Evolutionary conservation across 306 rosid genomes (phyloP).

Genomic region (Hippophae rhamnoides): DNA sequence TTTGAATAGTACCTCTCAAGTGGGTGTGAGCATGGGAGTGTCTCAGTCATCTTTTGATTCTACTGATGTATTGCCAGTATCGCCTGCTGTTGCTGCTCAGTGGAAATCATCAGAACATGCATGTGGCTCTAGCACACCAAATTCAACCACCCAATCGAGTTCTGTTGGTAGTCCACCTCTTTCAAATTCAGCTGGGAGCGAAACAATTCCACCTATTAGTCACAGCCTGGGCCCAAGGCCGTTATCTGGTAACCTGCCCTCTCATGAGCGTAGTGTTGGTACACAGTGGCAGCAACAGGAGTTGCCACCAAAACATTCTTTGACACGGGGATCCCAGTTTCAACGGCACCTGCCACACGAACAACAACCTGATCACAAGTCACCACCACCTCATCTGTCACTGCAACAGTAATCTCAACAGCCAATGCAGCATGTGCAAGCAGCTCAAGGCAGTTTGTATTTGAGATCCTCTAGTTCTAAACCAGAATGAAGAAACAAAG

Average conservation of each 20-base stretch:
- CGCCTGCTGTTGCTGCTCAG: conserved; percentile 47
- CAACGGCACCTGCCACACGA: conserved; percentile 34
- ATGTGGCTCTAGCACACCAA: conserved; percentile 41
- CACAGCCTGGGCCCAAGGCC: conserved; percentile 58
- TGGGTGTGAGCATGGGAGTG: conserved; percentile 32
- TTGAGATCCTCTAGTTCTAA: conserved; percentile 49
- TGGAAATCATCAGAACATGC: conserved; percentile 60
- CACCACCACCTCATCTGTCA: conserved; percentile 36
- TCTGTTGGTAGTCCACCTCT: conserved; percentile 46
- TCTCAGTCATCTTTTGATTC: conserved; percentile 49
- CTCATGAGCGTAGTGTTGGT: conserved; percentile 66
- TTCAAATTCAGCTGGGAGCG: conserved; percentile 51
- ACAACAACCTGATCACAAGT: conserved; percentile 32
- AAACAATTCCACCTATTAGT: conserved; percentile 32
- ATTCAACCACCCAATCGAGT: conserved; percentile 39
- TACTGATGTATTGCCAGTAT: conserved; percentile 30
- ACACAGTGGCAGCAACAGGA: conserved; percentile 59
- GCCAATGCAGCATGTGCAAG: conserved; percentile 51
- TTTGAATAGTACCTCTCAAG: conserved; percentile 37
- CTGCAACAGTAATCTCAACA: conserved; percentile 52
- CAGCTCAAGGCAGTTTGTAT: conserved; percentile 57
- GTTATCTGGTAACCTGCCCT: conserved; percentile 46
- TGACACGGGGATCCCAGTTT: conserved; percentile 31
- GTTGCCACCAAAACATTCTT: conserved; percentile 39
- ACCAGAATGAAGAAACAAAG: conserved; percentile 46